These are phyloP conservation scores for Aegilops speltoides DNA, from an alignment of 176 grass and related monocot genomes.

Conservation along the genomic window DNA sequence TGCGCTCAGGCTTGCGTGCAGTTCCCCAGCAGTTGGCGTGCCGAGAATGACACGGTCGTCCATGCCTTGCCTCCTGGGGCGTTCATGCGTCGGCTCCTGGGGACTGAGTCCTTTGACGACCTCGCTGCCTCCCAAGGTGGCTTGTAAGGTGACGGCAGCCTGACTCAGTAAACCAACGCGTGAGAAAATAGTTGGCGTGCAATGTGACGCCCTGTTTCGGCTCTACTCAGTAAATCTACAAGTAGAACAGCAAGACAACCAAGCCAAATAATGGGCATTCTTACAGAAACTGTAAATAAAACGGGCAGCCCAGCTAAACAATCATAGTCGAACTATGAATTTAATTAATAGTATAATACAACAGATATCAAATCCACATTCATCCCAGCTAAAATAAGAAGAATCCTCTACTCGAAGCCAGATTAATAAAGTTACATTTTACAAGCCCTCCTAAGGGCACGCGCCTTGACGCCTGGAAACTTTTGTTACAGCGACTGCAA, in stretches of 20 bases:
- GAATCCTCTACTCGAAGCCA: conserved; percentile 17
- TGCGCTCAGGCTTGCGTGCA: too few species aligned
- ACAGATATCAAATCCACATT: neutral
- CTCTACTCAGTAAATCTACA: too few species aligned
- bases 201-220: too few species aligned
- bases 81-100: too few species aligned
- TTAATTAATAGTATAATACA: neutral
- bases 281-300: neutral
- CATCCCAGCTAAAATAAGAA: neutral
- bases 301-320: neutral
- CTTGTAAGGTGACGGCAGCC: too few species aligned
- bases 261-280: neutral
- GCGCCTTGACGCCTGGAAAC: neutral
- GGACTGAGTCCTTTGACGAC: too few species aligned
- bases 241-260: neutral
- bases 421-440: conserved; percentile 23
- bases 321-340: neutral
- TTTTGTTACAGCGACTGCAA: conserved; percentile 13
- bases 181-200: too few species aligned
- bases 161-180: too few species aligned
- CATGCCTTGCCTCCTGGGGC: too few species aligned
- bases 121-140: too few species aligned
- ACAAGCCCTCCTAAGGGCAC: conserved; percentile 13
- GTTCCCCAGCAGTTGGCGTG: too few species aligned
- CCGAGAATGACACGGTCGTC: too few species aligned